Evolutionary conservation across 306 rosid genomes (phyloP).

Genomic region (Coriaria nepalensis): DNA sequence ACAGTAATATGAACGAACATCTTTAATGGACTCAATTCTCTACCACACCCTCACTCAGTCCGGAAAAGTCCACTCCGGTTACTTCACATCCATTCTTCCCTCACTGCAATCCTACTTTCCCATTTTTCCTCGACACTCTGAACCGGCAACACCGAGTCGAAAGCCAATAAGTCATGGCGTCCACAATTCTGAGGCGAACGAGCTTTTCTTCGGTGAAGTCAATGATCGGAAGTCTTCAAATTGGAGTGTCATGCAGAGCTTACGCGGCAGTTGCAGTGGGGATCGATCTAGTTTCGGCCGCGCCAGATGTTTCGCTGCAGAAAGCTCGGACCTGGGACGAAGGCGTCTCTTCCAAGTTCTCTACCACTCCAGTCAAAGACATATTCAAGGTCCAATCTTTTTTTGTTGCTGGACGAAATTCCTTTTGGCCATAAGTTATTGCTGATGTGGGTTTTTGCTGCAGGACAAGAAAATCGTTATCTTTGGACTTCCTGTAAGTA

Average conservation of each 20-base stretch:
- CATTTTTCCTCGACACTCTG: constrained; percentile 9
- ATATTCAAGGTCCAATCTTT: constrained; percentile 56
- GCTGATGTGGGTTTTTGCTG: constrained; percentile 3
- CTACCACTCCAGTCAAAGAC: constrained; percentile 66
- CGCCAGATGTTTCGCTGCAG: constrained; percentile 68
- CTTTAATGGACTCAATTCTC: too few relatives aligned
- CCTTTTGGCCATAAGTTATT: neutral
- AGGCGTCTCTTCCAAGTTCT: constrained; percentile 71
- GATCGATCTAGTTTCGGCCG: constrained; percentile 54
- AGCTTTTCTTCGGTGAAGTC: constrained; percentile 31
- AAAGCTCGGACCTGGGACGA: constrained; percentile 93
- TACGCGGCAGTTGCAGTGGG: constrained; percentile 54
- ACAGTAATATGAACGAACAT: too few relatives aligned
- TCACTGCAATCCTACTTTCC: neutral
- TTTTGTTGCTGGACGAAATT: neutral
- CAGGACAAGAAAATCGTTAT: constrained; percentile 84
- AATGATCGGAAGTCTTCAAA: constrained; percentile 17
- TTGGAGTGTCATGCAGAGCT: constrained; percentile 26
- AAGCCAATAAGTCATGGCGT: constrained; percentile 34
- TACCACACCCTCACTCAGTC: too few relatives aligned
- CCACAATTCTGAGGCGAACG: constrained; percentile 34
- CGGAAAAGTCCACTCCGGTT: too few relatives aligned
- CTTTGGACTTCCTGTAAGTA: constrained; percentile 93
- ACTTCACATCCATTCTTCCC: too few relatives aligned
- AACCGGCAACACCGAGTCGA: too few relatives aligned